Evolutionary conservation across 2,329 filamentous ascomycete genomes (phyloP).

Genomic region (Truncatella angustata): DNA sequence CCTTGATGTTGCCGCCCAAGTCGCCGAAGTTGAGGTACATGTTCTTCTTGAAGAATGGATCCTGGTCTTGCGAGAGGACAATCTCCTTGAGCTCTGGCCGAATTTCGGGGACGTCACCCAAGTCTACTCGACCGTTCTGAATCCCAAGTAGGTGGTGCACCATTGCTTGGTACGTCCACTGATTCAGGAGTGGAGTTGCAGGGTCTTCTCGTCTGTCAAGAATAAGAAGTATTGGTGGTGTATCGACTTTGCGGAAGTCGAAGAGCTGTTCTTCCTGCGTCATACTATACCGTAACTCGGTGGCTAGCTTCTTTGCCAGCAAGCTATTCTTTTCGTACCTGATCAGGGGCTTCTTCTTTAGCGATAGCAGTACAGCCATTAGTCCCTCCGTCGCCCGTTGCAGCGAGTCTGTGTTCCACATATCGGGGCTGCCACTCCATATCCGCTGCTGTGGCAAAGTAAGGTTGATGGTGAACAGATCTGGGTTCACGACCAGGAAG

Average conservation of each 20-base stretch:
- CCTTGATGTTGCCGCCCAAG: conserved; percentile 92
- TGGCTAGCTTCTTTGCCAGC: conserved; percentile 87
- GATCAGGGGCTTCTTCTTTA: conserved; percentile 97
- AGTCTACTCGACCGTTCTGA: conserved; percentile 87
- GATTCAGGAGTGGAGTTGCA: conserved; percentile 87
- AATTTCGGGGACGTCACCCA: conserved; percentile 80
- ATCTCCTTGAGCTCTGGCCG: conserved; percentile 89
- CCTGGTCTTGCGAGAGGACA: conserved; percentile 92
- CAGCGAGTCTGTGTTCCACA: conserved; percentile 87
- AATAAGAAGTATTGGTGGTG: conserved; percentile 86
- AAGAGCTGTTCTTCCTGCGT: conserved; percentile 96
- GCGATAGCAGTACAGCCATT: conserved; percentile 76
- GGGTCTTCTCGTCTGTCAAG: conserved; percentile 92
- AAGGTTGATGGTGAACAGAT: conserved; percentile 80
- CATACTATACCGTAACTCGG: conserved; percentile 87
- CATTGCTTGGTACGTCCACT: conserved; percentile 99
- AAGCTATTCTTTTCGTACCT: conserved; percentile 90
- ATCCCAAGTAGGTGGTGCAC: conserved; percentile 95
- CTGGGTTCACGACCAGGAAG: conserved; percentile 91
- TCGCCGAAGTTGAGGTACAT: conserved; percentile 99
- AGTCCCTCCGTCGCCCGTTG: conserved; percentile 85
- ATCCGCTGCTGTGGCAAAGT: conserved; percentile 70
- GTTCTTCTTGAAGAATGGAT: conserved; percentile 98
- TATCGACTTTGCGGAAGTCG: conserved; percentile 93
- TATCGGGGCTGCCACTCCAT: conserved; percentile 79